Base-by-base conservation (phyloP, 305 asterid species). In the Caryopteris hybrid region DNA sequence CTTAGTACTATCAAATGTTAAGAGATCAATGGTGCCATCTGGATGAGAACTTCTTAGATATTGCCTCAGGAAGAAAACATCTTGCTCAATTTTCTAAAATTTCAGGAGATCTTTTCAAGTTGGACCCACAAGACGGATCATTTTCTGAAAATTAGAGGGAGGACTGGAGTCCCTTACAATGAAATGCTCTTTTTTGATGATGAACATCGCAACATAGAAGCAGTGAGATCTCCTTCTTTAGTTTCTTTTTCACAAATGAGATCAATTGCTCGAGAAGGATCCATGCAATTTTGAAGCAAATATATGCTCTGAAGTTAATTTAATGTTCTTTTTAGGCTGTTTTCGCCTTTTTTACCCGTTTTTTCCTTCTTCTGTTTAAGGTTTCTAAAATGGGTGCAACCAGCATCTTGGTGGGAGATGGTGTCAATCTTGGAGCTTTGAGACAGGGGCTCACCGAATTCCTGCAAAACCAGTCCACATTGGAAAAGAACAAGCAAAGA, bases 181-280 rank as follows among this genome's bases (percentile, higher is more conserved):
- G 82, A 81, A n/a, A 90, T 87, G 91, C 74, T 90, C 36, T 90
- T 90, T 61, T 90, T 90, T 57, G 93, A 90, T 52, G 96, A 90
- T 21, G 93, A 87, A 74, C 70, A 83, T 57, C 83, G 93, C 65
- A 87, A 90, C 73, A 85, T 74, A 21, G 81, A 64, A 45, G 81
- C 96, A 23, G 95, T 88, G 86, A 73, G 75, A 65, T 72, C 50
- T 60, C 61, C 61, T 68, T 45, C 50, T 53, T 8, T 25, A 6
- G 39, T 31, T 42, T 29, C 60, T 59, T 68, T 17, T 58, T 13
- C 13, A 5, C 2, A 34, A 6, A 13, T 16, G 23, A 36, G 36
- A 18, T 38, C 9, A 18, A 39, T 6, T 18, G 5, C 25, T 56
- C 7, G 21, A 31, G 4, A 38, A 17, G 18, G 22, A 10, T 67